Conservation (phyloP, 139 green algal genomes). For the Coelastrella sp. region DNA sequence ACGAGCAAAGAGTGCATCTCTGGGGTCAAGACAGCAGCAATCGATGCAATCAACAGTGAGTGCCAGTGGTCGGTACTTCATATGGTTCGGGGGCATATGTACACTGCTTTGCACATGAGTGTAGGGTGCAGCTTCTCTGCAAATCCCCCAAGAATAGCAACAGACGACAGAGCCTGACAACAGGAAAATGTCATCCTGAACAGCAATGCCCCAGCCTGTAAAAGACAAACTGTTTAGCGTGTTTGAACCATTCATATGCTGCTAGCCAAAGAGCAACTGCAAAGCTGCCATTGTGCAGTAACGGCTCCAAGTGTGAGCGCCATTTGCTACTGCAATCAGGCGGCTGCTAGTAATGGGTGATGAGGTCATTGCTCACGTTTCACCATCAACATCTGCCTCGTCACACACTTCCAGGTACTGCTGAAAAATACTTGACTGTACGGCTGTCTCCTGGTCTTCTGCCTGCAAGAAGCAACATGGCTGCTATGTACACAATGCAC, state of each 20-base stretch:
- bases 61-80: too few species aligned
- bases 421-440: conserved; percentile 50
- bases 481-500: too few species aligned
- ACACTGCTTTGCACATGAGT: background rate
- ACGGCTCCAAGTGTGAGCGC: background rate
- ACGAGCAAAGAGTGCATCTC: conserved; percentile 52
- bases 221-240: too few species aligned
- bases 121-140: too few species aligned
- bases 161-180: too few species aligned
- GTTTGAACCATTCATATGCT: background rate
- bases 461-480: background rate
- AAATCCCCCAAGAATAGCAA: too few species aligned
- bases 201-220: too few species aligned
- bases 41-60: background rate
- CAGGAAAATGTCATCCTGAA: too few species aligned
- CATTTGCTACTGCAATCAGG: background rate
- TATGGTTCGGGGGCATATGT: background rate
- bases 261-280: background rate
- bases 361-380: conserved; percentile 19
- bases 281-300: background rate
- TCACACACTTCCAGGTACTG: conserved; percentile 51
- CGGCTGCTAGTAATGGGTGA: background rate
- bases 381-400: conserved; percentile 36
- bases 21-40: conserved; percentile 4
- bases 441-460: conserved; percentile 14